Evolutionary conservation across 768 basidiomycete species (phyloP).

Genomic region (Termitomyces eurrhizus): DNA sequence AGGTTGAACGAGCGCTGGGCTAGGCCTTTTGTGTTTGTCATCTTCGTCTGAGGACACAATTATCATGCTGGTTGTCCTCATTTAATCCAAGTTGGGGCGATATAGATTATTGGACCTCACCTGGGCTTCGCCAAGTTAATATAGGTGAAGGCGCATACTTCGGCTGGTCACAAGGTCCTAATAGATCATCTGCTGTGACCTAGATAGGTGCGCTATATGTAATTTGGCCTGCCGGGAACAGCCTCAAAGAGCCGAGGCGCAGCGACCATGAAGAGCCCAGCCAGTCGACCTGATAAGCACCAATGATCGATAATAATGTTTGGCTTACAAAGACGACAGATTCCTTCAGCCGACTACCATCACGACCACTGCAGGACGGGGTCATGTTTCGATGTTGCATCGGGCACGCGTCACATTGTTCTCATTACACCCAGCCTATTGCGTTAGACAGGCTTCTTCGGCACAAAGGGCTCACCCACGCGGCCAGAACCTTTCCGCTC

Average conservation of each 20-base stretch:
- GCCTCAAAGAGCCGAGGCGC: background rate
- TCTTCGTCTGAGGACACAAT: constrained; percentile 9
- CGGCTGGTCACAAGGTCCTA: constrained; percentile 7
- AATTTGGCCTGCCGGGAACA: background rate
- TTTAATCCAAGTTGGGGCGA: background rate
- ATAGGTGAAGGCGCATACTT: constrained; percentile 5
- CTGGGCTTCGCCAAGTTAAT: background rate
- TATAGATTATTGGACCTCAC: background rate
- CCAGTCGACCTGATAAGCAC: no score
- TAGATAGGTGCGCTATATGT: background rate
- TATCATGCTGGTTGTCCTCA: constrained; percentile 6
- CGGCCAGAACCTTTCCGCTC: constrained; percentile 57
- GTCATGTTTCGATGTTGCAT: constrained; percentile 19
- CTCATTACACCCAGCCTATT: background rate
- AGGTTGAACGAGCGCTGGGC: background rate
- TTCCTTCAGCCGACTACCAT: background rate
- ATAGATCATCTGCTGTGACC: background rate
- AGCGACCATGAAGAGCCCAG: background rate
- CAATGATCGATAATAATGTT: background rate
- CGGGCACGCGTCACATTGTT: constrained; percentile 9
- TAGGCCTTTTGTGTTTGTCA: constrained; percentile 2
- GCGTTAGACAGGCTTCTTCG: constrained; percentile 11
- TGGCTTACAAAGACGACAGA: constrained; percentile 10
- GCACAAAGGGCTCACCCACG: constrained; percentile 28
- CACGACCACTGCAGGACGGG: constrained; percentile 5